These are phyloP conservation scores for Botrytis paeoniae DNA, from an alignment of 2,329 filamentous ascomycete species.

Conservation along the genomic window DNA sequence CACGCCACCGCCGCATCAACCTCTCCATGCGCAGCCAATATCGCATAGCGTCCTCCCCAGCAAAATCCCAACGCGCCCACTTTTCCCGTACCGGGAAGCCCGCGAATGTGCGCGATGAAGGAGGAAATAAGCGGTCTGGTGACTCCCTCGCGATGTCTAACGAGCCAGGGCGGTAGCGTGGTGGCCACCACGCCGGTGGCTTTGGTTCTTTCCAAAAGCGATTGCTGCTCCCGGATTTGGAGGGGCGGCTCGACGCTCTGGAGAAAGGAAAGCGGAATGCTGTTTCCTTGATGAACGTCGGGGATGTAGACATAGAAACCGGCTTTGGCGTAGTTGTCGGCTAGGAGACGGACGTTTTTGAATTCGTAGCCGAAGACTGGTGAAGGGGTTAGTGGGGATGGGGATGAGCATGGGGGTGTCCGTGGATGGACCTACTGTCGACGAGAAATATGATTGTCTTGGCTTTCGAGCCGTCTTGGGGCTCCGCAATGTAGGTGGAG, in stretches of 20 bases:
- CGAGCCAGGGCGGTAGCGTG: constrained; percentile 44
- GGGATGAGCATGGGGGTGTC: no score
- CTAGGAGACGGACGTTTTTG: constrained; percentile 47
- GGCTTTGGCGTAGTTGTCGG: constrained; percentile 47
- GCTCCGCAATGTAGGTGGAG: constrained; percentile 44
- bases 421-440: constrained; percentile 42
- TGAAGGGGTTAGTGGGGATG: not conserved
- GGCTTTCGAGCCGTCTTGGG: constrained; percentile 36
- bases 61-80: constrained; percentile 59
- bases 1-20: constrained; percentile 44
- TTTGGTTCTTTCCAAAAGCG: constrained; percentile 42
- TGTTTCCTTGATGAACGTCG: constrained; percentile 45
- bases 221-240: constrained; percentile 39
- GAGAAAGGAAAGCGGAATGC: constrained; percentile 41
- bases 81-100: constrained; percentile 37
- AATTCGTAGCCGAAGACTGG: constrained; percentile 46
- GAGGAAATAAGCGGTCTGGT: constrained; percentile 39
- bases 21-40: constrained; percentile 44
- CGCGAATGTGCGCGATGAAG: constrained; percentile 42
- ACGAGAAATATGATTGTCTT: constrained; percentile 49
- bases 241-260: constrained; percentile 44
- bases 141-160: constrained; percentile 33
- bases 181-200: constrained; percentile 42
- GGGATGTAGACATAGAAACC: constrained; percentile 46
- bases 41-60: constrained; percentile 58